phyloP scores from a whole-genome alignment of 768 basidiomycete genomes.

The Boletus pseudopeckii region DNA sequence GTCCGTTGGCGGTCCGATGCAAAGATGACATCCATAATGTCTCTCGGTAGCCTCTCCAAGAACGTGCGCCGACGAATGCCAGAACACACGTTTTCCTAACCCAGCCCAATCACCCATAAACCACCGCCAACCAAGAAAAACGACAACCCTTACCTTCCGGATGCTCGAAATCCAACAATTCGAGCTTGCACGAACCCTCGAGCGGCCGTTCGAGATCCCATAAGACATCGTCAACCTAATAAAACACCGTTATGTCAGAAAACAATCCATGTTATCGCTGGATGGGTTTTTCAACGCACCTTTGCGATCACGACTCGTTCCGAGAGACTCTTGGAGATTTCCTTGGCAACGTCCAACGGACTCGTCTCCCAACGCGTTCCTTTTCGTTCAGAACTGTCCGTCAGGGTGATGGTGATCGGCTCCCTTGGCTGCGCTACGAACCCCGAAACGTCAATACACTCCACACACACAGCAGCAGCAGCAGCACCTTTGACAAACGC shows the following conservation, averaged over 20 bases:
- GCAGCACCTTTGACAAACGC: conserved; percentile 67
- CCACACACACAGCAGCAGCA: no score
- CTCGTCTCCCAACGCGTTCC: conserved; percentile 93
- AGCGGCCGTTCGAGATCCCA: conserved; percentile 97
- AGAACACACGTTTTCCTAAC: conserved; percentile 92
- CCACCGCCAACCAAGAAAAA: neutral
- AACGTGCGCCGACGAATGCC: conserved; percentile 99
- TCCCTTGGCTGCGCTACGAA: conserved; percentile 67
- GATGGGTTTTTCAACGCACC: conserved; percentile 38
- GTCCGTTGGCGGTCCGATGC: conserved; percentile 94
- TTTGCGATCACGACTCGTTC: conserved; percentile 93
- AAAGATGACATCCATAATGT: conserved; percentile 95
- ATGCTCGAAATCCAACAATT: conserved; percentile 89
- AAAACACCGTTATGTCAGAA: no score
- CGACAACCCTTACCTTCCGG: conserved; percentile 55
- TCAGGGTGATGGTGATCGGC: conserved; percentile 79
- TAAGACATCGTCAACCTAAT: conserved; percentile 80
- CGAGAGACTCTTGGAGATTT: conserved; percentile 80
- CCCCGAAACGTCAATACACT: neutral
- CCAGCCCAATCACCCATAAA: no score
- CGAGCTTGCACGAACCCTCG: conserved; percentile 77
- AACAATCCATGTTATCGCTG: neutral
- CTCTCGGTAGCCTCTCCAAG: conserved; percentile 95
- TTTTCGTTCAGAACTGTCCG: conserved; percentile 80
- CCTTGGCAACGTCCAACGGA: conserved; percentile 88